These are phyloP conservation scores for Spinacia oleracea DNA, from an alignment of 179 eudicot genomes.

Conservation along the genomic window DNA sequence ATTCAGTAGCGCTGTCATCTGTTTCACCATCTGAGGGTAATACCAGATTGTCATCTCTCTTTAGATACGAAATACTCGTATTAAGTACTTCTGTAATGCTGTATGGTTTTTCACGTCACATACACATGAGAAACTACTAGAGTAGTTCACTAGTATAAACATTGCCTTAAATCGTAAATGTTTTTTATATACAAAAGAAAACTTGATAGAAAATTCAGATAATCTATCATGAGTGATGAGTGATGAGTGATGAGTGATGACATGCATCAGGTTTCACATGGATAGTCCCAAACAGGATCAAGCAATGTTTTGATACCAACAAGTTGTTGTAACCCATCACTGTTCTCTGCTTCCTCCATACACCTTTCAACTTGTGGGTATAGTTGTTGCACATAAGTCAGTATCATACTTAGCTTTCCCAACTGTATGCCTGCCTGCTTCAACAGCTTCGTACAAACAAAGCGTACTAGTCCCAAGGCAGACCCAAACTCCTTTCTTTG, in stretches of 20 bases:
- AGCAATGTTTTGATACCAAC: conserved; percentile 50
- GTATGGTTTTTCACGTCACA: neutral
- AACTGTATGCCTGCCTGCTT: conserved; percentile 32
- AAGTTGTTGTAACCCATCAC: conserved; percentile 43
- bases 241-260: too few relatives aligned
- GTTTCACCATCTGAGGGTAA: conserved; percentile 16
- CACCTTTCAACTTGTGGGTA: conserved; percentile 52
- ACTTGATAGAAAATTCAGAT: neutral
- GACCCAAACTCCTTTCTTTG: conserved; percentile 55
- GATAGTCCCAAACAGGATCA: conserved; percentile 56
- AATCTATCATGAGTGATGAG: conserved; percentile 10
- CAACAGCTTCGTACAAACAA: conserved; percentile 55
- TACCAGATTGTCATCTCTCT: too few relatives aligned
- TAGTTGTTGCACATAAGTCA: conserved; percentile 43
- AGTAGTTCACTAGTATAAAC: too few relatives aligned
- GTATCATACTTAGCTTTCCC: conserved; percentile 47
- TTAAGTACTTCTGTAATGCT: neutral
- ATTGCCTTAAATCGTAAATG: neutral
- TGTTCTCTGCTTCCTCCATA: conserved; percentile 38
- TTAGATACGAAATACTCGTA: too few relatives aligned
- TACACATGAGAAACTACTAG: neutral
- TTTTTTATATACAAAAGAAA: conserved; percentile 3
- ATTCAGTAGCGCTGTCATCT: conserved; percentile 16
- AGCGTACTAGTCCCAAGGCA: conserved; percentile 57
- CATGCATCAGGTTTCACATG: conserved; percentile 20